Evolutionary conservation across 129 eudicot genomes (phyloP).

Genomic region (Kitagawia praeruptora): DNA sequence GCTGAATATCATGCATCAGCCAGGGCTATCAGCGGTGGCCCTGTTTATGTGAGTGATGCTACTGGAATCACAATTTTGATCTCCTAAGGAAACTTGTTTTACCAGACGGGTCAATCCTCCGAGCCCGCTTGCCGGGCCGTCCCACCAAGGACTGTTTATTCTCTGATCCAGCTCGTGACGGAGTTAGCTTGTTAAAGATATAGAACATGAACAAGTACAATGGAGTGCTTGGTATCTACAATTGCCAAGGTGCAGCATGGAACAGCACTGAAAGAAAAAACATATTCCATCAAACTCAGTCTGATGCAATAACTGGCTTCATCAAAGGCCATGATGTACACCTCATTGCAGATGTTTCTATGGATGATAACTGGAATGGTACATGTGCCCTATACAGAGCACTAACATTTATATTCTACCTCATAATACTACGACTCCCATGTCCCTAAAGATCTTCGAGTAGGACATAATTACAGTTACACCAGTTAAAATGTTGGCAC

Average conservation of each 20-base stretch:
- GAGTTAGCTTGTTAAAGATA: constrained; percentile 71
- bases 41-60: constrained; percentile 81
- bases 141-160: constrained; percentile 73
- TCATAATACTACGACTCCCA: constrained; percentile 31
- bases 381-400: constrained; percentile 43
- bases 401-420: constrained; percentile 40
- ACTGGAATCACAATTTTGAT: constrained; percentile 81
- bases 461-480: constrained; percentile 49
- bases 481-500: constrained; percentile 44
- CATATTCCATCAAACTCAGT: constrained; percentile 44
- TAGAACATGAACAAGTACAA: constrained; percentile 97
- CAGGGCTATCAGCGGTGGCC: constrained; percentile 78
- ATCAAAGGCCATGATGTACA: constrained; percentile 52
- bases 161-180: constrained; percentile 68
- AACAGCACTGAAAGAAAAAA: constrained; percentile 48
- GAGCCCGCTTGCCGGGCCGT: constrained; percentile 69
- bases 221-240: constrained; percentile 86
- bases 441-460: constrained; percentile 65
- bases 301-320: constrained; percentile 39
- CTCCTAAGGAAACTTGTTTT: constrained; percentile 60
- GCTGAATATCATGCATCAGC: constrained; percentile 83
- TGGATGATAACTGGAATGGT: constrained; percentile 62
- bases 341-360: constrained; percentile 48
- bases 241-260: constrained; percentile 99
- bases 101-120: constrained; percentile 71